phyloP scores from a whole-genome alignment of 495 filamentous ascomycete genomes.

The Lepraria neglecta region DNA sequence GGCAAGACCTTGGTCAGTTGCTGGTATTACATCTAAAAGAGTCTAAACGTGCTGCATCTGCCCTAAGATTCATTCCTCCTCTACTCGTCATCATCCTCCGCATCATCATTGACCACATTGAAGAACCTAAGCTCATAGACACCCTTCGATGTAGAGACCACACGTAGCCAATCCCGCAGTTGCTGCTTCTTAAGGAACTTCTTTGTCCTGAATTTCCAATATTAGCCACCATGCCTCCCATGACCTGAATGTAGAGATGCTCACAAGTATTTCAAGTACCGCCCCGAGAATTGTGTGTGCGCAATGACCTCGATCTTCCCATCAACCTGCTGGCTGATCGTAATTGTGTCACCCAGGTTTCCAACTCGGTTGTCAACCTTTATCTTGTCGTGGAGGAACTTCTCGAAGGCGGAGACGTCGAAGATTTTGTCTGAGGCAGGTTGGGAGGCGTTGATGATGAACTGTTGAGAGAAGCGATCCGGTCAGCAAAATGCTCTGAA shows the following conservation, averaged over 20 bases:
- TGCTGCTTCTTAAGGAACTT: conserved; percentile 99
- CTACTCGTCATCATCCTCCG: conserved; percentile 97
- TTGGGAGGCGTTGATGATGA: conserved; percentile 97
- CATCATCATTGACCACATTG: conserved; percentile 98
- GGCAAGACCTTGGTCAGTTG: not conserved
- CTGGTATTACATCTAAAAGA: not conserved
- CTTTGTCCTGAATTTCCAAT: conserved; percentile 68
- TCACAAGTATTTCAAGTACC: conserved; percentile 99
- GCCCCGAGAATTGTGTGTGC: conserved; percentile 94
- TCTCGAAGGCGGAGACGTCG: conserved; percentile 96
- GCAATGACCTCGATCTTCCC: conserved; percentile 97
- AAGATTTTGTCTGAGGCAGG: conserved; percentile 99
- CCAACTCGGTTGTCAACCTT: conserved; percentile 97
- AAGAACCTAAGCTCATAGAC: conserved; percentile 99
- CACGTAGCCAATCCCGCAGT: conserved; percentile 98
- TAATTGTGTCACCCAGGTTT: conserved; percentile 91
- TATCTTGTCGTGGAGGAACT: conserved; percentile 99
- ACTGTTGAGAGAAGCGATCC: conserved; percentile 45
- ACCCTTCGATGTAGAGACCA: conserved; percentile 92
- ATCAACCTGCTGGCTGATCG: conserved; percentile 83
- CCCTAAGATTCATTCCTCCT: conserved; percentile 20
- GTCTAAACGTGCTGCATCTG: not conserved
- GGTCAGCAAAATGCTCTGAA: not conserved
- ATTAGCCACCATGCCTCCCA: not conserved
- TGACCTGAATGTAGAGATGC: conserved; percentile 31